Evolutionary conservation across 1,139 yeast genomes (phyloP).

Genomic region (Debaryomyces subglobosus): DNA sequence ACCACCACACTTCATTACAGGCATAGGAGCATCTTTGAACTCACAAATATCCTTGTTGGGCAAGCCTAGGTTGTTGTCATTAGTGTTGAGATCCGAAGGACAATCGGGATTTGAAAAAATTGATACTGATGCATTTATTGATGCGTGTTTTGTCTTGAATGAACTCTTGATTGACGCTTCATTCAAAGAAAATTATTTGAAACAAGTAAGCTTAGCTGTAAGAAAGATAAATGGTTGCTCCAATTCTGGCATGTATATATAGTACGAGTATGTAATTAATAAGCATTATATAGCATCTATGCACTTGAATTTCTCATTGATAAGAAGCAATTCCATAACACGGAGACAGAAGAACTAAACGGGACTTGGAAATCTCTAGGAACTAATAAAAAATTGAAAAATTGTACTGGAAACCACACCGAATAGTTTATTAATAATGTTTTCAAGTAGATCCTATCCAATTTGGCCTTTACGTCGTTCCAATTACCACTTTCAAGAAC

Average conservation of each 20-base stretch:
- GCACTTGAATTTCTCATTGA: slow-evolving; percentile 64
- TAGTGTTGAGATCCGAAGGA: slow-evolving; percentile 57
- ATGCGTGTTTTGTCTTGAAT: slow-evolving; percentile 29
- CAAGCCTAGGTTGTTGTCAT: slow-evolving; percentile 18
- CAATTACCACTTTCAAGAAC: slow-evolving; percentile 76
- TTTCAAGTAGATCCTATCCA: slow-evolving; percentile 66
- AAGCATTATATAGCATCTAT: neutral
- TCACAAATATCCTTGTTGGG: slow-evolving; percentile 28
- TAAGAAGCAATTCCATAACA: slow-evolving; percentile 88
- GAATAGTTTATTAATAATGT: slow-evolving; percentile 80
- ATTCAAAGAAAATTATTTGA: slow-evolving; percentile 24
- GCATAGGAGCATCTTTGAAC: slow-evolving; percentile 48
- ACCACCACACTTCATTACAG: slow-evolving; percentile 62
- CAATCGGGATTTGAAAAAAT: slow-evolving; percentile 57
- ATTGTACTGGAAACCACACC: slow-evolving; percentile 96
- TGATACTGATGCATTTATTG: slow-evolving; percentile 41
- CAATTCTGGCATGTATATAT: slow-evolving; percentile 45
- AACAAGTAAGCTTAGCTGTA: slow-evolving; percentile 31
- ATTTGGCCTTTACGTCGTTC: slow-evolving; percentile 63
- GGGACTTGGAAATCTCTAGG: slow-evolving; percentile 88
- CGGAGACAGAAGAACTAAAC: slow-evolving; percentile 86
- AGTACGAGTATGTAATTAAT: slow-evolving; percentile 8
- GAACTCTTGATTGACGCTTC: slow-evolving; percentile 18
- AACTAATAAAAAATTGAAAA: slow-evolving; percentile 78
- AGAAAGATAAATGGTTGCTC: slow-evolving; percentile 40